Base-by-base conservation (phyloP, 2,329 filamentous ascomycete species). In the Colletotrichum lupini region DNA sequence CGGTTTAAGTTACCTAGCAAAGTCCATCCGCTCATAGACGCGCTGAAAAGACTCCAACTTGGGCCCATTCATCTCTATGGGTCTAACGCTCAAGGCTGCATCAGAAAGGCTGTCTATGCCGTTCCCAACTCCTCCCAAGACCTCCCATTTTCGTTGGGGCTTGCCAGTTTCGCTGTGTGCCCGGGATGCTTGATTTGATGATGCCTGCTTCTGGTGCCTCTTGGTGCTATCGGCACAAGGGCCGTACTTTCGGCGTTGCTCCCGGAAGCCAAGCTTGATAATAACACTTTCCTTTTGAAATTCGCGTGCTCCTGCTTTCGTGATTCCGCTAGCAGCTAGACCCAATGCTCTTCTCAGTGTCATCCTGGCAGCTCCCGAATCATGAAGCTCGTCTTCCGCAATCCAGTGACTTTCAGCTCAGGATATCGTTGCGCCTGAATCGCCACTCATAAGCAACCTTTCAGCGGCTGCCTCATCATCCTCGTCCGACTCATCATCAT, bases 401-500 rank as follows among this genome's bases (percentile, higher is more conserved):
- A 5, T 14, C 12, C 2, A 2, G 12, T 35, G n/a, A 7, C 2
- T 6, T 9, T 64, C 6, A 4, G 22, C 19, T 65, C 60, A 70
- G 22, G 70, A 65, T 4, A 60, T 59, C 1, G 63, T 64, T 11
- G 65, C 67, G 1, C 64, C 69, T 6, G 70, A 73, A 28, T 65
- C 69, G 7, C 72, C 72, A 1, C 32, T 58, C 59, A 74, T 61
- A 26, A 75, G n/a, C 22, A 60, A 58, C 28, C 37, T 72, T 16
- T 74, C 61, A 22, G 55, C 64, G 7, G 55, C 61, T 5, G 70
- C 70, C 28, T 74, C 73, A 42, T 74, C 76, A 16, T 72, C 68
- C 32, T 77, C 74, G 12, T 75, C 74, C 11, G 74, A 74, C 9
- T 69, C 71, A 11, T 74, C 71, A 6, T 73, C 71, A 0, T 76